Evolutionary conservation across 2,329 filamentous ascomycete genomes (phyloP).

Genomic region (Thielaviopsis musarum): DNA sequence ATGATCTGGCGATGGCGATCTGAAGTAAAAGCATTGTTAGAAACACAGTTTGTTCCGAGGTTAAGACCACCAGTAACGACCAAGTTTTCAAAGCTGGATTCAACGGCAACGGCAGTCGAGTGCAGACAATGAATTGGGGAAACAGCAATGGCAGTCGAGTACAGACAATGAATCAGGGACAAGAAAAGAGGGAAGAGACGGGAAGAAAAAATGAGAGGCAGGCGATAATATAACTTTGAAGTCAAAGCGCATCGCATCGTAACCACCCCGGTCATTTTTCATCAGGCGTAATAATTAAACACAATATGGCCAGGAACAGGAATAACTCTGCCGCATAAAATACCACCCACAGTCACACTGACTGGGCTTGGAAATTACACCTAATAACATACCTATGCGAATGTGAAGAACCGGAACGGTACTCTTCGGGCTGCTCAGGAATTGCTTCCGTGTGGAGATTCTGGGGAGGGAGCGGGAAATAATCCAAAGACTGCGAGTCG

Average conservation of each 20-base stretch:
- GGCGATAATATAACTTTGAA: background rate
- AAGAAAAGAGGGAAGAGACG: no score
- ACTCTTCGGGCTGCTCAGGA: background rate
- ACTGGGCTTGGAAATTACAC: no score
- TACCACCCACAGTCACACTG: no score
- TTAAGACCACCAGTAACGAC: background rate
- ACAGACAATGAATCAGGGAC: background rate
- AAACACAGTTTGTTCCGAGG: background rate
- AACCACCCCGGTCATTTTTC: background rate
- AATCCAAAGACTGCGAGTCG: conserved; percentile 1
- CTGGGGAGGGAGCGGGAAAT: background rate
- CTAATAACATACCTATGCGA: background rate
- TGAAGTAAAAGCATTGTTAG: background rate
- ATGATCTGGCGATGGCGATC: background rate
- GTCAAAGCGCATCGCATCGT: conserved; percentile 4
- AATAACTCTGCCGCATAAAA: background rate
- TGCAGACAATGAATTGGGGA: background rate
- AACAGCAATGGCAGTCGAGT: no score
- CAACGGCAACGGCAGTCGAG: no score
- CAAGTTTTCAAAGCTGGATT: background rate
- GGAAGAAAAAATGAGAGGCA: background rate
- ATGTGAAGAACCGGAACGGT: background rate
- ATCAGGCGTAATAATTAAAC: background rate
- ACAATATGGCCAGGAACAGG: background rate
- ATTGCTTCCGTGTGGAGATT: background rate